A percentile compares a stretch with the other conserved stretches of the same genome.
Conservation (phyloP, 768 basidiomycete species). For the Lactarius pseudohatsudake region DNA sequence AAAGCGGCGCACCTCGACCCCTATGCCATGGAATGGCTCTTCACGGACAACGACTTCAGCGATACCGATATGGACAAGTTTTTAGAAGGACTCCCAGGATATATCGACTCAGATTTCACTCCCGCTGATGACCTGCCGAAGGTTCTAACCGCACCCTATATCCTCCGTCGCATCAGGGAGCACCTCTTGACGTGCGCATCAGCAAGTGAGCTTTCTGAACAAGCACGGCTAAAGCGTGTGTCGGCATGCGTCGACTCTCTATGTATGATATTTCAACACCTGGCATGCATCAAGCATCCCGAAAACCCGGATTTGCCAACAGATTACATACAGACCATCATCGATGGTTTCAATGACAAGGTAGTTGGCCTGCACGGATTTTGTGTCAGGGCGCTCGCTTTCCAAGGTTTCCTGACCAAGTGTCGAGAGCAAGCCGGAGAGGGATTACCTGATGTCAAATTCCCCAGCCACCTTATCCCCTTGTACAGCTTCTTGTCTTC, state of each 20-base stretch:
- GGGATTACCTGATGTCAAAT: background rate
- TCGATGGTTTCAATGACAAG: background rate
- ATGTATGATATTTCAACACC: background rate
- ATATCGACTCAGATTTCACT: conserved; percentile 1
- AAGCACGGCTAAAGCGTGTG: conserved; percentile 1
- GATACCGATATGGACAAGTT: conserved; percentile 17
- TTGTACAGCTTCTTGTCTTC: background rate
- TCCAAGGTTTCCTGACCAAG: conserved; percentile 5
- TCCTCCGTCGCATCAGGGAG: background rate
- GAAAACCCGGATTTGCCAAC: no score
- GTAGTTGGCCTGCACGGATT: conserved; percentile 1
- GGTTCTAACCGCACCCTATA: background rate
- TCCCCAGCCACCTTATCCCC: background rate
- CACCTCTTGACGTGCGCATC: conserved; percentile 8
- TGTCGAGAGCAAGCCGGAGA: background rate
- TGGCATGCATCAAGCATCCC: no score
- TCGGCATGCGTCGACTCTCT: conserved; percentile 4
- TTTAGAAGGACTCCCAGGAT: conserved; percentile 15
- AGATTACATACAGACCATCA: background rate
- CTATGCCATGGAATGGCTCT: conserved; percentile 17
- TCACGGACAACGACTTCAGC: conserved; percentile 9
- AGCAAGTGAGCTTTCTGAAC: conserved; percentile 3
- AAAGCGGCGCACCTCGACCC: background rate
- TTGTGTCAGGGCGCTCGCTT: conserved; percentile 4
- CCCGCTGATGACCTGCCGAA: background rate